These are phyloP conservation scores for Leucogyrophana mollusca DNA, from an alignment of 768 basidiomycete genomes.

Conservation along the genomic window DNA sequence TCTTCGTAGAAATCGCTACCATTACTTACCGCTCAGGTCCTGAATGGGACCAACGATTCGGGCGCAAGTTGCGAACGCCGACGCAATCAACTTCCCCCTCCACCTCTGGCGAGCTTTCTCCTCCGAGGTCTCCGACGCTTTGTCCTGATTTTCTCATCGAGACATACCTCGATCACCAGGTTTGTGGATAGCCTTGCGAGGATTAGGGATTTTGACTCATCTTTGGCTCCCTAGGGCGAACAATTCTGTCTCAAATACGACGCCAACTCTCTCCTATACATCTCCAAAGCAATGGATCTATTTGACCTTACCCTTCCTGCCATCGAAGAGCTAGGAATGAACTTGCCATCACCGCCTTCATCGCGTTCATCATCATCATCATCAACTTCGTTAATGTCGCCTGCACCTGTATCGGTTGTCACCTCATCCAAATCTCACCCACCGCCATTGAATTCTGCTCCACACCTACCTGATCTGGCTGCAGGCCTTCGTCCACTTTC, in stretches of 20 bases:
- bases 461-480: conserved; percentile 75
- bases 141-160: conserved; percentile 99
- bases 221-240: conserved; percentile 61
- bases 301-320: conserved; percentile 91
- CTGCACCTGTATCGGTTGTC: conserved; percentile 33
- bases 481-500: conserved; percentile 73
- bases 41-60: conserved; percentile 99
- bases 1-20: conserved; percentile 85
- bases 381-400: conserved; percentile 14
- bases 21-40: conserved; percentile 99
- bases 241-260: conserved; percentile 98
- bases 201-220: not conserved
- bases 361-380: conserved; percentile 15
- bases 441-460: conserved; percentile 68
- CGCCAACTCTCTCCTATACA: conserved; percentile 97
- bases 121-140: conserved; percentile 58
- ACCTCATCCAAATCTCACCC: conserved; percentile 73
- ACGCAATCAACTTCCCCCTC: conserved; percentile 21
- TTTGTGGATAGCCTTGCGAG: conserved; percentile 15
- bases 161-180: conserved; percentile 95
- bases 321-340: conserved; percentile 65
- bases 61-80: conserved; percentile 62
- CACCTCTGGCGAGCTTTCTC: conserved; percentile 5
- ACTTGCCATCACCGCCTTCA: conserved; percentile 22
- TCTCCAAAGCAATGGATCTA: conserved; percentile 99